phyloP scores from a whole-genome alignment of 1,284 basidiomycete genomes.

The Moesziomyces globuligerus region DNA sequence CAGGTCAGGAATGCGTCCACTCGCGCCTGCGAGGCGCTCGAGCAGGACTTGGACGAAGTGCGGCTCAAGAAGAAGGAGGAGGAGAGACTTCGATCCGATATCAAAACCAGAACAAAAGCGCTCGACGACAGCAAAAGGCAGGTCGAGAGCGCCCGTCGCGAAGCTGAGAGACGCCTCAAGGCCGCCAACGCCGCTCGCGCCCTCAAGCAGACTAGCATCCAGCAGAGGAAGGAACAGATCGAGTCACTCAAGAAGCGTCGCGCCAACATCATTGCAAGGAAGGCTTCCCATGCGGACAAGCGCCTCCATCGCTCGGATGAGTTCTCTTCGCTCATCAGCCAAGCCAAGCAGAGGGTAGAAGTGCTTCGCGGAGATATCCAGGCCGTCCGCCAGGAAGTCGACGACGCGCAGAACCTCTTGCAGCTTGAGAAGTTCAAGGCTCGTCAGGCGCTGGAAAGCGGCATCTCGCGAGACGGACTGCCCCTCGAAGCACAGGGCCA shows the following conservation, averaged over 20 bases:
- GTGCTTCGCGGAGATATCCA: slow-evolving; percentile 20
- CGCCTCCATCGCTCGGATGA: slow-evolving; percentile 32
- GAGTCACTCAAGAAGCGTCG: slow-evolving; percentile 73
- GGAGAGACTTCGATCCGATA: slow-evolving; percentile 79
- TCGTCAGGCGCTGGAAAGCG: slow-evolving; percentile 14
- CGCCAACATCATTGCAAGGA: slow-evolving; percentile 48
- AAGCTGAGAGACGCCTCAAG: slow-evolving; percentile 87
- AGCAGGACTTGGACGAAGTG: slow-evolving; percentile 78
- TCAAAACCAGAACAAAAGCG: slow-evolving; percentile 81
- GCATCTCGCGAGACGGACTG: slow-evolving; percentile 6
- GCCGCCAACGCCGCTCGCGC: slow-evolving; percentile 74
- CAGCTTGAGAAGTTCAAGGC: slow-evolving; percentile 28
- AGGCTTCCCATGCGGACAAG: slow-evolving; percentile 52
- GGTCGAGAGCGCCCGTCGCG: slow-evolving; percentile 80
- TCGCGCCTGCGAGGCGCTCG: slow-evolving; percentile 72
- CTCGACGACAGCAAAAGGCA: slow-evolving; percentile 86
- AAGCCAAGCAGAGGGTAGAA: slow-evolving; percentile 19
- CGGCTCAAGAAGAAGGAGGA: slow-evolving; percentile 83
- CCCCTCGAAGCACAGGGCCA: slow-evolving; percentile 8
- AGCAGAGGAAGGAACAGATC: slow-evolving; percentile 77
- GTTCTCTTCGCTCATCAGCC: slow-evolving; percentile 9
- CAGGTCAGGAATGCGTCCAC: slow-evolving; percentile 75
- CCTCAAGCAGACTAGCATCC: slow-evolving; percentile 40
- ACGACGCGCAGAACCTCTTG: slow-evolving; percentile 24
- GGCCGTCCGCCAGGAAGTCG: slow-evolving; percentile 12